These are phyloP conservation scores for Serendipita sp. DNA, from an alignment of 768 basidiomycete genomes.

Conservation along the genomic window DNA sequence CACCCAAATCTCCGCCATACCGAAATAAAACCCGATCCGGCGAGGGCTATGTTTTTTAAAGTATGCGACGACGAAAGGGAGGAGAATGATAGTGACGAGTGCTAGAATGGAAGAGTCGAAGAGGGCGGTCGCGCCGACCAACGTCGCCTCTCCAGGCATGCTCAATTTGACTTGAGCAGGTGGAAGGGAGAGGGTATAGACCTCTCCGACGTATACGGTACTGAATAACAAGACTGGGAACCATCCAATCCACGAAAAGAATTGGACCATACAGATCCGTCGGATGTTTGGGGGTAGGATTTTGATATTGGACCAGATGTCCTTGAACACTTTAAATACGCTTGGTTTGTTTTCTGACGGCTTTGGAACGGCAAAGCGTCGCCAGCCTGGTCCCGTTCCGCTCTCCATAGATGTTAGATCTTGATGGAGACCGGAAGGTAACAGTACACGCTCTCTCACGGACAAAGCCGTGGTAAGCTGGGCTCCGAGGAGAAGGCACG, in stretches of 20 bases:
- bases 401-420: background rate
- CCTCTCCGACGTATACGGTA: slow-evolving; percentile 73
- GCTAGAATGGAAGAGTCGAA: slow-evolving; percentile 60
- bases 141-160: slow-evolving; percentile 53
- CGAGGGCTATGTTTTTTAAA: slow-evolving; percentile 12
- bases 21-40: slow-evolving; percentile 26
- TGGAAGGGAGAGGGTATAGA: slow-evolving; percentile 30
- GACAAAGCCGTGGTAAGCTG: slow-evolving; percentile 30
- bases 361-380: background rate
- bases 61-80: slow-evolving; percentile 39
- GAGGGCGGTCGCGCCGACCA: slow-evolving; percentile 70
- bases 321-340: slow-evolving; percentile 22
- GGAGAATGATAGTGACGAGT: slow-evolving; percentile 45
- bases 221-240: slow-evolving; percentile 85
- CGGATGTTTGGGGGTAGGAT: slow-evolving; percentile 59
- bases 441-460: slow-evolving; percentile 61
- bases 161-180: slow-evolving; percentile 15
- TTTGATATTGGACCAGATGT: slow-evolving; percentile 55
- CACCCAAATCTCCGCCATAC: slow-evolving; percentile 64
- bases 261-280: slow-evolving; percentile 66
- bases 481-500: slow-evolving; percentile 43
- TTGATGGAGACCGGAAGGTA: slow-evolving; percentile 25
- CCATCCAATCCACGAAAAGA: slow-evolving; percentile 87
- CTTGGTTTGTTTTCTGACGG: slow-evolving; percentile 14
- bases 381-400: slow-evolving; percentile 18